Evolutionary conservation across 371 early-diverging fungal genomes (phyloP), one percentile per base, ranked within the genome.

Genomic region (Capniomyces stellatus): DNA sequence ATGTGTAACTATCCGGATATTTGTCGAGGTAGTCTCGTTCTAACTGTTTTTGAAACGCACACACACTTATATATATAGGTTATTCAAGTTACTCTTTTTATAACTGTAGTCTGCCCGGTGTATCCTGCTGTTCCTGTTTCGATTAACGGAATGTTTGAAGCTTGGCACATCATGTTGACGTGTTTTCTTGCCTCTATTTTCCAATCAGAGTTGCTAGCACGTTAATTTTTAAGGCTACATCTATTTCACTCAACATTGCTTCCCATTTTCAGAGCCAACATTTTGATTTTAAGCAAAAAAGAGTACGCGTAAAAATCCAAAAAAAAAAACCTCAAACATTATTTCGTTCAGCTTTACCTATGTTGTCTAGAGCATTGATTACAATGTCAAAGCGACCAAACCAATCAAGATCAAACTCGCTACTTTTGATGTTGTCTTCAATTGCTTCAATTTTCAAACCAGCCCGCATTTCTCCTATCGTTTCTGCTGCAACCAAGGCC

Each of bases 111-210:
- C 66, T 99, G 98, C n/a, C 99, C 99, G 25, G 78, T 61, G 64
- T 91, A 95, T 18, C 99, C 99, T 18, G 89, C 88, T 0, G 98
- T 91, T 15, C 99, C 99, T 0, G 92, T 89, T 72, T 99, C 99
- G 27, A 99, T 71, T 53, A 98, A 66, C 1, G 92, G 94, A 1
- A 87, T 77, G 54, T 81, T 67, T 4, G 91, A 85, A 0, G 89
- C 84, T 55, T 93, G 60, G 56, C 98, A 96, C 93, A 97, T 92
- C 44, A 73, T 71, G 68, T 98, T 99, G 22, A 99, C 96, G 69
- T 95, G 87, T 19, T 85, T 63, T 46, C 99, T 75, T 1, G 98
- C 97, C 21, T 89, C 94, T 54, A 54, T 31, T 8, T 25, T 3
- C 23, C 21, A 41, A 35, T 6, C 15, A 35, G 35, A 10, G 6